Evolutionary conservation across 352 stramenopile genomes (phyloP).

Genomic region (Aphanomyces astaci): DNA sequence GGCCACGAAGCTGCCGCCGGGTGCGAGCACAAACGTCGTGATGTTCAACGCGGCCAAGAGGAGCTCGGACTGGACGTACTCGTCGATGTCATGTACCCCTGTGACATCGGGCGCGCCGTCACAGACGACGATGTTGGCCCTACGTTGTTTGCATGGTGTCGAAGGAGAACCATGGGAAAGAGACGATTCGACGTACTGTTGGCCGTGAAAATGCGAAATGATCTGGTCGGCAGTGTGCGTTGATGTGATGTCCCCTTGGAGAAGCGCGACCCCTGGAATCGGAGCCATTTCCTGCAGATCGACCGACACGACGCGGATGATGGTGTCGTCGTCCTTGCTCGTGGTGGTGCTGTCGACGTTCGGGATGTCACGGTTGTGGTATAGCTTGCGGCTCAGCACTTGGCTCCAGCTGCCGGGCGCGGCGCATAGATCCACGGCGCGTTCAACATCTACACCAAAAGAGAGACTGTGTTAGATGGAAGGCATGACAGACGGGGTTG

Average conservation of each 20-base stretch:
- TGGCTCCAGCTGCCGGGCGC: slow-evolving; percentile 98
- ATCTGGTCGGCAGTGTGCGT: slow-evolving; percentile 94
- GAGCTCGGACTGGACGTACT: slow-evolving; percentile 96
- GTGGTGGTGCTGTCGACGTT: slow-evolving; percentile 23
- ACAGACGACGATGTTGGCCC: slow-evolving; percentile 95
- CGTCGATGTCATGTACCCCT: slow-evolving; percentile 98
- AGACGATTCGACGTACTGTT: slow-evolving; percentile 33
- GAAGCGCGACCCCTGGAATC: slow-evolving; percentile 91
- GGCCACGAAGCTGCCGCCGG: slow-evolving; percentile 95
- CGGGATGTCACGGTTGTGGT: slow-evolving; percentile 32
- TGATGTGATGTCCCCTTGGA: slow-evolving; percentile 96
- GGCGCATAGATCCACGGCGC: slow-evolving; percentile 97
- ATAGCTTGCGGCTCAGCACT: slow-evolving; percentile 90
- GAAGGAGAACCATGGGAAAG: not conserved
- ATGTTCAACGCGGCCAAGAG: slow-evolving; percentile 97
- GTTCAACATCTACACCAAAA: slow-evolving; percentile 50
- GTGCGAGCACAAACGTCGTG: slow-evolving; percentile 90
- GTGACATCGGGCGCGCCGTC: slow-evolving; percentile 99
- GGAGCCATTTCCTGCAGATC: slow-evolving; percentile 99
- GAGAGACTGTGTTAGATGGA: not conserved
- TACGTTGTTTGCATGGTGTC: not conserved
- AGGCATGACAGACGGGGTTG: not conserved
- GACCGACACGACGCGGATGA: slow-evolving; percentile 92
- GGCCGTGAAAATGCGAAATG: slow-evolving; percentile 89
- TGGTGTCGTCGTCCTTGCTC: slow-evolving; percentile 25